These are phyloP conservation scores for Stagonosporopsis rhizophila DNA, from an alignment of 2,329 filamentous ascomycete species.

Conservation along the genomic window DNA sequence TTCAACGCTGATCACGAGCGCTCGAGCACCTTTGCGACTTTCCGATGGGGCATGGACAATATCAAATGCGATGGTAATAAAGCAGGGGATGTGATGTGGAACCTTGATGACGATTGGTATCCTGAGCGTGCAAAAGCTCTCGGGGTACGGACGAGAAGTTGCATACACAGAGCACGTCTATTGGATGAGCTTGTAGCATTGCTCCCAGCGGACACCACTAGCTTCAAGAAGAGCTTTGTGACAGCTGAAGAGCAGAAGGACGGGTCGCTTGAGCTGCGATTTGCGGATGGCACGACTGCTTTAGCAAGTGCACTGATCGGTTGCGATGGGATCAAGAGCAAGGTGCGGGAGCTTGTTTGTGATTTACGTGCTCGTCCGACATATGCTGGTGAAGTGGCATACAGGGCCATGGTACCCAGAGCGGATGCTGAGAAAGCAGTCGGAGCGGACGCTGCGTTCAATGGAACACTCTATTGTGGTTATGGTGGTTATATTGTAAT, in stretches of 20 bases:
- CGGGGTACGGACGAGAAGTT: conserved; percentile 10
- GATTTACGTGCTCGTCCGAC: conserved; percentile 23
- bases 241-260: conserved; percentile 41
- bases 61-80: neutral
- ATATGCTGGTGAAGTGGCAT: conserved; percentile 35
- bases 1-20: conserved; percentile 49
- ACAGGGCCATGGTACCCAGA: conserved; percentile 41
- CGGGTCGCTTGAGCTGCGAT: conserved; percentile 46
- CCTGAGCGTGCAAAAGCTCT: conserved; percentile 48
- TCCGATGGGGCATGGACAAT: conserved; percentile 13
- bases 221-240: conserved; percentile 35
- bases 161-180: conserved; percentile 49
- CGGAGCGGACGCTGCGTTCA: conserved; percentile 38
- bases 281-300: conserved; percentile 47
- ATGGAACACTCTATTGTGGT: conserved; percentile 37
- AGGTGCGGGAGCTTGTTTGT: conserved; percentile 28
- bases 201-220: conserved; percentile 33
- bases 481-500: conserved; percentile 24
- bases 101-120: conserved; percentile 44
- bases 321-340: conserved; percentile 56
- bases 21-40: conserved; percentile 47
- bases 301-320: conserved; percentile 53
- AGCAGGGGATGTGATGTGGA: conserved; percentile 49
- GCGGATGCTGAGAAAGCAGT: conserved; percentile 46
- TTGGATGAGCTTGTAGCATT: conserved; percentile 57